Base-by-base conservation (phyloP, 2,329 filamentous ascomycete genomes). In the Aspergillus texensis region DNA sequence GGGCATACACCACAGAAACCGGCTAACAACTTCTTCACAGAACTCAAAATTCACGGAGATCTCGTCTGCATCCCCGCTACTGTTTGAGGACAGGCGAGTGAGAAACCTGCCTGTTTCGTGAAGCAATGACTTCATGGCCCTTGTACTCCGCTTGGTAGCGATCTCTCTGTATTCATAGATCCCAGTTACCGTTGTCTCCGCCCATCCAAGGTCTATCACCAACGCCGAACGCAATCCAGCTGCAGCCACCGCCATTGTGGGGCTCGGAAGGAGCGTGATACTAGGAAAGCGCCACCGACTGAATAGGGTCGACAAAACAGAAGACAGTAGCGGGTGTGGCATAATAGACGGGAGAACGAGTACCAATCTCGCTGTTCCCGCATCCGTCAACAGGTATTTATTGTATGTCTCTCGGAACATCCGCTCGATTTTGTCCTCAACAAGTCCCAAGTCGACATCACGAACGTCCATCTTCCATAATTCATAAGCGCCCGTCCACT, bases 141-240 rank as follows among this genome's bases (percentile, higher is more conserved):
- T 85, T 16, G 92, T 83, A 45, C 87, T 94, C 60, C 92, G 85
- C 62, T 84, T 86, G 60, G 87, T 88, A 19, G 85, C 83, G 1
- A 97, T 87, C 75, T 96, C 93, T 60, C 92, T 89, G 75, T 93
- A 97, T 78, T 99, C 95, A 74, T 94, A 98, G 8, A 98, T 85
- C 6, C 89, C 91, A 0, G 93, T 96, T 26, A 96, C 87, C 0
- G 90, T 86, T 0, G 94, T 96, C 77, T 98, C 95, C 48, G 89
- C 85, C 95, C 95, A 99, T 50, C 94, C 95, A 64, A 99, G 85
- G 73, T 99, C 93, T 43, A 99, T 84, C 0, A 98, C 88, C 48
- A 99, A 78, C 1, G 90, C 93, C n/a, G 92, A 92, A 16, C 95
- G 88, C 46, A 96, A 81, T 0, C 95, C 95, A 6, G 94, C 93